Evolutionary conservation across 331 rosid genomes (phyloP).

Genomic region (Pyracantha coccinea): DNA sequence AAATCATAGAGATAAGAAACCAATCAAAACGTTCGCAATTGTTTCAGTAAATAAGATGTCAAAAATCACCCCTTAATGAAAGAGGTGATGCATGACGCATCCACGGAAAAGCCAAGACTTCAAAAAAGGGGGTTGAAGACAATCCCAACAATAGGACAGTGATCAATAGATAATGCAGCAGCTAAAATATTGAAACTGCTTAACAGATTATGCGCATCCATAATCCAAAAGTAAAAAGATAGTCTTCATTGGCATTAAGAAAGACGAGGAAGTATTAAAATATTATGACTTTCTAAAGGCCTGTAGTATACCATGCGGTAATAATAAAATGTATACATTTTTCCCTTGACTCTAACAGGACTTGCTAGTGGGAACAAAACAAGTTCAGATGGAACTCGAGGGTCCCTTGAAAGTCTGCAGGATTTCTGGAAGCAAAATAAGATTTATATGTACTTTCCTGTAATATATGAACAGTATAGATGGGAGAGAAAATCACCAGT

Average conservation of each 20-base stretch:
- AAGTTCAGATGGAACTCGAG: not conserved
- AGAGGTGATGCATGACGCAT: conserved; percentile 1
- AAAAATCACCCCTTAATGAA: not conserved
- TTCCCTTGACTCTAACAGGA: not conserved
- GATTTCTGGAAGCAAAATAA: not conserved
- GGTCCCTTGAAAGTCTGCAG: not conserved
- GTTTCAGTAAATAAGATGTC: not conserved
- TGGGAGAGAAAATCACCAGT: conserved; percentile 40
- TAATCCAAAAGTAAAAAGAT: not conserved
- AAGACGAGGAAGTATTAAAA: not conserved
- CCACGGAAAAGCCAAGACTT: not conserved
- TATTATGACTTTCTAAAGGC: not conserved
- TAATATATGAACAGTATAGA: not conserved
- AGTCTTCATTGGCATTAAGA: not conserved
- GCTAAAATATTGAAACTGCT: not conserved
- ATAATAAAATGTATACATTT: not conserved
- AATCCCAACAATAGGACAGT: not conserved
- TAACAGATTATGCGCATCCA: not conserved
- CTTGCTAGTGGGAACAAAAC: not conserved
- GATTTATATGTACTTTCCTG: not conserved
- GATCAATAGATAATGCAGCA: not conserved
- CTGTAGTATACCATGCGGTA: not conserved
- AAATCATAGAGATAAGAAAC: not conserved
- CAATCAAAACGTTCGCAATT: not conserved
- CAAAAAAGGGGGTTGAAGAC: not conserved